A percentile compares a stretch with the other conserved stretches of the same genome.
Conservation (phyloP, 306 rosid genomes). For the Cicer bijugum region DNA sequence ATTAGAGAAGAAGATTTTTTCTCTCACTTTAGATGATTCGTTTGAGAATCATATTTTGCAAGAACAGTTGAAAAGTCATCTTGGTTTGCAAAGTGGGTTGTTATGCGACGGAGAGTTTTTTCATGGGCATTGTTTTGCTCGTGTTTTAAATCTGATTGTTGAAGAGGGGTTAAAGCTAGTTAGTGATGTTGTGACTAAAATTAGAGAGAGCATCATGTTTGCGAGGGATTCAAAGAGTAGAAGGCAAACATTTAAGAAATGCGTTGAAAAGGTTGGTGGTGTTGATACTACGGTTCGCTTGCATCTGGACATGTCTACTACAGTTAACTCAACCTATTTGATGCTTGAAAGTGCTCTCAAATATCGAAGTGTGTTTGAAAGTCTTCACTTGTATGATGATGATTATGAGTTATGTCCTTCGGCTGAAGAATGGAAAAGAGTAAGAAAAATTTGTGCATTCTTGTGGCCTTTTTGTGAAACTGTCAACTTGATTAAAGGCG, state of each 20-base stretch:
- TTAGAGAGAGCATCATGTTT: neutral
- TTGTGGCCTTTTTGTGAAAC: neutral
- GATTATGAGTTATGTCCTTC: neutral
- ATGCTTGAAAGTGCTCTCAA: neutral
- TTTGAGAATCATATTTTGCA: neutral
- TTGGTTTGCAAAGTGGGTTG: neutral
- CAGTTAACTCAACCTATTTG: neutral
- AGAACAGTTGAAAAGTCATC: neutral
- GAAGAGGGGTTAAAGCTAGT: conserved; percentile 1
- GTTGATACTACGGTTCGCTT: conserved; percentile 4
- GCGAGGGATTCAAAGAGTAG: conserved; percentile 2
- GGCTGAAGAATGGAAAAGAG: conserved; percentile 6
- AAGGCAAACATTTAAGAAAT: neutral
- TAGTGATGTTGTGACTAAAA: neutral
- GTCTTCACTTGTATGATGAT: neutral
- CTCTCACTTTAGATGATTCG: conserved; percentile 5
- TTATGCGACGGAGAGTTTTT: conserved; percentile 4
- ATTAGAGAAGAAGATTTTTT: conserved; percentile 5
- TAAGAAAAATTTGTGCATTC: neutral
- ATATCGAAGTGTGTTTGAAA: neutral
- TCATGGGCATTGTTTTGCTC: conserved; percentile 10
- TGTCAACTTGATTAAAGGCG: neutral
- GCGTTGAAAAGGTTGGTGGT: conserved; percentile 8
- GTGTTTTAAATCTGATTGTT: neutral
- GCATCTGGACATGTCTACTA: neutral